phyloP scores from a whole-genome alignment of 2,329 filamentous ascomycete species.

The Aspergillus sclerotialis region DNA sequence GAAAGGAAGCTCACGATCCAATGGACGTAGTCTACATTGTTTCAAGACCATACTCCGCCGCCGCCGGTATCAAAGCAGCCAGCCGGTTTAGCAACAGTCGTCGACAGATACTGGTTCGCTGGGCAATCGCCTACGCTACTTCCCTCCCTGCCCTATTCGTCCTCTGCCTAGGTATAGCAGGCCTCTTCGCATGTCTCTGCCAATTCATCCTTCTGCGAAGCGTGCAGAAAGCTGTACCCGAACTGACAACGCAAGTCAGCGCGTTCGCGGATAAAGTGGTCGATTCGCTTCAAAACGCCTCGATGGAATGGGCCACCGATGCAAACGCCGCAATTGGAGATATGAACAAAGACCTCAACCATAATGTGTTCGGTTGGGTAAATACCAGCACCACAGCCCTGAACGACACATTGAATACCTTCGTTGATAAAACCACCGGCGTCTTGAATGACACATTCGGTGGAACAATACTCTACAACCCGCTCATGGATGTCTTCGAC shows the following conservation, averaged over 20 bases:
- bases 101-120: constrained; percentile 67
- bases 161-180: constrained; percentile 72
- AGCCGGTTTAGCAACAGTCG: constrained; percentile 55
- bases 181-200: constrained; percentile 73
- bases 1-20: constrained; percentile 62
- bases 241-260: constrained; percentile 65
- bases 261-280: constrained; percentile 75
- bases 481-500: constrained; percentile 71
- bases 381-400: constrained; percentile 73
- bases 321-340: constrained; percentile 65
- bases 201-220: constrained; percentile 70
- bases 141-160: constrained; percentile 80
- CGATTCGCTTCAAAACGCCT: constrained; percentile 62
- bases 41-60: constrained; percentile 70
- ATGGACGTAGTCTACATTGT: constrained; percentile 87
- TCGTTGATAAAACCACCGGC: constrained; percentile 69
- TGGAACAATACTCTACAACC: constrained; percentile 69
- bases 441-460: constrained; percentile 74
- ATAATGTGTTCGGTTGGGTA: constrained; percentile 80
- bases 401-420: constrained; percentile 77
- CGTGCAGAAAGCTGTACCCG: constrained; percentile 69
- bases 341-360: constrained; percentile 67
- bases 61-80: constrained; percentile 63
- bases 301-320: constrained; percentile 65
- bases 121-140: constrained; percentile 82